These are phyloP conservation scores for Aspergillus ellipticus DNA, from an alignment of 495 filamentous ascomycete genomes.

Conservation along the genomic window DNA sequence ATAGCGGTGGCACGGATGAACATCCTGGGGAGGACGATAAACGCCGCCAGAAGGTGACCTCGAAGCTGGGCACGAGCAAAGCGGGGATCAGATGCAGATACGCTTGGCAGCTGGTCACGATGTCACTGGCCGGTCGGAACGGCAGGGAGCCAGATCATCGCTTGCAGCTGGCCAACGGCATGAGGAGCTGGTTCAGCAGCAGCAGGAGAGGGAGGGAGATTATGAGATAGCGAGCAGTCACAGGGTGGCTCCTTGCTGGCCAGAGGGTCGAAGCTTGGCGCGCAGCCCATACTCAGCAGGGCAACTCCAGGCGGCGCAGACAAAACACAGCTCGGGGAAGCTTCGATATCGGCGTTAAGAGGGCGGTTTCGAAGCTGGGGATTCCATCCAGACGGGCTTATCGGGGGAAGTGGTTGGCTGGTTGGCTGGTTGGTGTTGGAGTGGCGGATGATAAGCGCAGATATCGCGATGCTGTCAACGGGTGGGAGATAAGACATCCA, in stretches of 20 bases:
- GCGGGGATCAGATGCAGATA: conserved; percentile 12
- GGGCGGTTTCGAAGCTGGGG: background rate
- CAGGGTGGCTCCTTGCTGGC: background rate
- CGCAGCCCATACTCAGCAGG: conserved; percentile 24
- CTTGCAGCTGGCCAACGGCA: background rate
- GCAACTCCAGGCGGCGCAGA: conserved; percentile 31
- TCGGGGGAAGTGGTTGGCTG: conserved; percentile 6
- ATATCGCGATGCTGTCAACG: background rate
- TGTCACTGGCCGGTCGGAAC: conserved; percentile 1
- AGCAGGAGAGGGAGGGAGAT: background rate
- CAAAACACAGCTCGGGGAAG: conserved; percentile 4
- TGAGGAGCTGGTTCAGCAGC: background rate
- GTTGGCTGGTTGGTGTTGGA: too few relatives aligned
- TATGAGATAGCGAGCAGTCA: background rate
- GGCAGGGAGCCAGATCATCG: background rate
- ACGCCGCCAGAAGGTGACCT: background rate
- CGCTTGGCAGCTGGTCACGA: conserved; percentile 13
- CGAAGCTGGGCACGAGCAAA: background rate
- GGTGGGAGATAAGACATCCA: conserved; percentile 2
- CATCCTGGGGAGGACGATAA: background rate
- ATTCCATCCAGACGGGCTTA: conserved; percentile 2
- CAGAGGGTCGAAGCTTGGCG: conserved; percentile 22
- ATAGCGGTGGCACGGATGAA: background rate
- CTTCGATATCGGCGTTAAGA: conserved; percentile 3
- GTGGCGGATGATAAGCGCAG: conserved; percentile 6